Evolutionary conservation across 164 flowering plant genomes (phyloP), one percentile per base, ranked within the genome.

Genomic region (Chloranthus sessilifolius): DNA sequence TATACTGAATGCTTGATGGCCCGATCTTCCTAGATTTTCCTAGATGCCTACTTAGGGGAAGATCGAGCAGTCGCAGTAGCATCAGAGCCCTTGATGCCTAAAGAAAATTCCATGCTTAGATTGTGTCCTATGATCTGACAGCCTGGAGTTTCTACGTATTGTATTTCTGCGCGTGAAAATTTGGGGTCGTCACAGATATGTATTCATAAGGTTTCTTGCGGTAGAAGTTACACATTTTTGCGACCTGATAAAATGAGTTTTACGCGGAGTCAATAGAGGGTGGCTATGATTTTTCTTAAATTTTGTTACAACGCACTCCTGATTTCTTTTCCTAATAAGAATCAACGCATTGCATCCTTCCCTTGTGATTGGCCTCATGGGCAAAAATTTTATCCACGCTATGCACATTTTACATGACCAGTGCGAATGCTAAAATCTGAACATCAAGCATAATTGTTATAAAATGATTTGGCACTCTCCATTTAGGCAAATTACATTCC

Each of bases 401-500:
- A 27, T 6, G 56, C 39, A 15, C 43, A 17, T 12, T 40, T 26
- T 21, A 27, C 29, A 40, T 23, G 41, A 26, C 39, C 31, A 9
- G 40, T 52, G 33, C 56, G 56, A 27, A 52, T 36, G 12, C 56
- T 52, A 19, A 52, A 52, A 11, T 47, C 56, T 11, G 39, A 22
- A 17, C 33, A 22, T 25, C 56, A 5, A 21, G 56, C 56, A 39
- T 52, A 52, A 16, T 25, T 47, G 17, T 52, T 52, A 19, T 52
- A 52, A 39, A 79, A 81, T 16, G 62, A 52, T 56, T 71, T 79
- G 21, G 85, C 94, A 53, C 80, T 75, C 62, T 70, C 74, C 53
- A 71, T 83, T 11, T 79, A 69, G 39, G 74, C 79, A 62, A 88
- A 88, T 57, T 86, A 88, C 82, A 77, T 33, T 84, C 94, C 27